These are phyloP conservation scores for Globisporangium irregulare DNA, from an alignment of 352 stramenopile species.

Conservation along the genomic window DNA sequence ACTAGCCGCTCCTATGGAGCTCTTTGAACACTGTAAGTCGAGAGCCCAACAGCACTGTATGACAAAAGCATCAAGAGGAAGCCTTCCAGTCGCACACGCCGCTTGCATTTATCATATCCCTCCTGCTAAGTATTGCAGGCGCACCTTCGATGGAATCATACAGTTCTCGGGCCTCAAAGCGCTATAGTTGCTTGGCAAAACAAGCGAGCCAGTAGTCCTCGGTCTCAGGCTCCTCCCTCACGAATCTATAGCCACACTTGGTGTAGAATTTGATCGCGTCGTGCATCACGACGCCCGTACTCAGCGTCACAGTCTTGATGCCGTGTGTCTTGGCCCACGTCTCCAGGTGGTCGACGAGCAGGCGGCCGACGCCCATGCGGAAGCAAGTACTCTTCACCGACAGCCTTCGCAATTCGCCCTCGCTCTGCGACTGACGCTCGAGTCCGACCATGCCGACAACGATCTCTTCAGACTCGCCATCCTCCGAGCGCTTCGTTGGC, in stretches of 20 bases:
- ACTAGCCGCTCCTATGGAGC: neutral
- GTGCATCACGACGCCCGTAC: constrained; percentile 17
- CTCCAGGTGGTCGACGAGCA: constrained; percentile 16
- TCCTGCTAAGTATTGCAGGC: neutral
- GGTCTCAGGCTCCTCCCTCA: constrained; percentile 3
- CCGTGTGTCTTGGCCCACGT: constrained; percentile 9
- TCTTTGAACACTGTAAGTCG: neutral
- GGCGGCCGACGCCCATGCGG: constrained; percentile 10
- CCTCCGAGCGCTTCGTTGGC: neutral
- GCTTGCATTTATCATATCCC: neutral
- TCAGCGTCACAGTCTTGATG: constrained; percentile 11
- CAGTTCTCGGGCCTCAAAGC: neutral
- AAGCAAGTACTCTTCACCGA: constrained; percentile 3
- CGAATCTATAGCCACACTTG: constrained; percentile 15
- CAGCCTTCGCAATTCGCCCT: constrained; percentile 16
- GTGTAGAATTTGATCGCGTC: constrained; percentile 24
- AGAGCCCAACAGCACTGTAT: neutral
- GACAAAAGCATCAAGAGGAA: neutral
- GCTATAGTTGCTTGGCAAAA: constrained; percentile 7
- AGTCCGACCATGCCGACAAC: constrained; percentile 20
- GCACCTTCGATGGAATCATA: no score
- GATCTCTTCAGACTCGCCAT: neutral
- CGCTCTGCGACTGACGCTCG: neutral
- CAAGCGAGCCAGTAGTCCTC: constrained; percentile 13
- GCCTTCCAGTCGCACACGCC: neutral